These are phyloP conservation scores for Zygosaccharomyces pseudobailii DNA, from an alignment of 1,139 yeast species.

Conservation along the genomic window DNA sequence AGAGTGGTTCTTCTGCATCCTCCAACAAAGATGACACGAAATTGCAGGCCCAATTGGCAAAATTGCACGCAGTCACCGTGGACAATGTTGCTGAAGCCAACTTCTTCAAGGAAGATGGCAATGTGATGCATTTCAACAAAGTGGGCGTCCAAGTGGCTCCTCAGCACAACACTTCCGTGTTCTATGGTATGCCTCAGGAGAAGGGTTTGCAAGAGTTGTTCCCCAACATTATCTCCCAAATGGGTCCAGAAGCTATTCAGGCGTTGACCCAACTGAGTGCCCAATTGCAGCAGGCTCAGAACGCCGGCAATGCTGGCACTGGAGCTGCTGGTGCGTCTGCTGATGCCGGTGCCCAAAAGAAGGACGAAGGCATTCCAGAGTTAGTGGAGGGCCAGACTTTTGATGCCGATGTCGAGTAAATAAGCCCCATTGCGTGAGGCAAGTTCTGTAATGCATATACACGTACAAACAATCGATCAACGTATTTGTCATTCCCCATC, in stretches of 20 bases:
- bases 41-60: constrained; percentile 83
- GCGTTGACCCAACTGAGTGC: constrained; percentile 87
- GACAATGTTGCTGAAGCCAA: constrained; percentile 94
- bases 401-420: constrained; percentile 71
- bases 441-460: constrained; percentile 5
- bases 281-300: constrained; percentile 63
- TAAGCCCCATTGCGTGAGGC: constrained; percentile 3
- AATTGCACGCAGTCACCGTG: constrained; percentile 83
- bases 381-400: constrained; percentile 94
- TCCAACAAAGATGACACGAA: constrained; percentile 74
- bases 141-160: constrained; percentile 93
- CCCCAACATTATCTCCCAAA: constrained; percentile 92
- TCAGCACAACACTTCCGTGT: constrained; percentile 86
- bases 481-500: neutral
- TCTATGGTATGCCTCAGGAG: constrained; percentile 94
- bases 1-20: constrained; percentile 35
- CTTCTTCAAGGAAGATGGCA: constrained; percentile 95
- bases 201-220: constrained; percentile 89
- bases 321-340: constrained; percentile 20
- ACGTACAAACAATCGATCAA: neutral
- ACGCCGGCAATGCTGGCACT: constrained; percentile 47
- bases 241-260: constrained; percentile 94
- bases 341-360: constrained; percentile 25
- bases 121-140: constrained; percentile 91
- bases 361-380: constrained; percentile 78